These are phyloP conservation scores for Phytophthora niederhauseri DNA, from an alignment of 352 stramenopile genomes.

Conservation along the genomic window DNA sequence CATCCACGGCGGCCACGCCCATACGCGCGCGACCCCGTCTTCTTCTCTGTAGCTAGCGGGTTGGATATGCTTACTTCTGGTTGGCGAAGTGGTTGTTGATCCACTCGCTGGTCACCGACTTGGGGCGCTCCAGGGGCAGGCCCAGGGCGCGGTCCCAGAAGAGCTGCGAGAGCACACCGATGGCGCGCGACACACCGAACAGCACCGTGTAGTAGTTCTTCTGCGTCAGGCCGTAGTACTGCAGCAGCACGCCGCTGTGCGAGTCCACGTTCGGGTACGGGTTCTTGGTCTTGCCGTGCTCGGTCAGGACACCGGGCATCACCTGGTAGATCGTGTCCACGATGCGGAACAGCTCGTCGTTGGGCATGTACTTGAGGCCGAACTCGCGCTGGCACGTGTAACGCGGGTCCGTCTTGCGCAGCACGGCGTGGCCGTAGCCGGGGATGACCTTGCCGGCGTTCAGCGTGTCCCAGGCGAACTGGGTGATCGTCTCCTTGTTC, in stretches of 20 bases:
- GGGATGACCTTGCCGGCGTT: conserved; percentile 99
- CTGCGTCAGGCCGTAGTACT: conserved; percentile 99
- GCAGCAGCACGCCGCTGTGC: conserved; percentile 98
- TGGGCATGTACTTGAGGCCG: conserved; percentile 99
- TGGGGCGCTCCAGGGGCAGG: conserved; percentile 98
- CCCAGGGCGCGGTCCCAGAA: conserved; percentile 98
- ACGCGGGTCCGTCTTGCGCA: conserved; percentile 98
- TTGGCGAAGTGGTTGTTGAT: conserved; percentile 96
- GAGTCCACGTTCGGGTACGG: conserved; percentile 99
- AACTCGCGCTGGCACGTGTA: conserved; percentile 99
- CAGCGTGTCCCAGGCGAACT: conserved; percentile 99
- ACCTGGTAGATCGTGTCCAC: conserved; percentile 99
- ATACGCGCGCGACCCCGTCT: background rate
- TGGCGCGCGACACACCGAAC: conserved; percentile 98
- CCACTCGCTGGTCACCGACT: conserved; percentile 99
- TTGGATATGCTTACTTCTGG: conserved; percentile 60
- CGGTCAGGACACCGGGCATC: conserved; percentile 98
- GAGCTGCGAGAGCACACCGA: conserved; percentile 98
- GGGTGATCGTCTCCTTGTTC: conserved; percentile 98
- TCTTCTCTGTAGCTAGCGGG: conserved; percentile 19
- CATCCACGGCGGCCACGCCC: conserved; percentile 8
- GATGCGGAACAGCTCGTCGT: conserved; percentile 99
- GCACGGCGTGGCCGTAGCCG: conserved; percentile 98
- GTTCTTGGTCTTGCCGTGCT: conserved; percentile 99
- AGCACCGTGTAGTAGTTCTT: conserved; percentile 99